phyloP scores from a whole-genome alignment of 2,329 filamentous ascomycete species.

The Trichoderma afroharzianum region DNA sequence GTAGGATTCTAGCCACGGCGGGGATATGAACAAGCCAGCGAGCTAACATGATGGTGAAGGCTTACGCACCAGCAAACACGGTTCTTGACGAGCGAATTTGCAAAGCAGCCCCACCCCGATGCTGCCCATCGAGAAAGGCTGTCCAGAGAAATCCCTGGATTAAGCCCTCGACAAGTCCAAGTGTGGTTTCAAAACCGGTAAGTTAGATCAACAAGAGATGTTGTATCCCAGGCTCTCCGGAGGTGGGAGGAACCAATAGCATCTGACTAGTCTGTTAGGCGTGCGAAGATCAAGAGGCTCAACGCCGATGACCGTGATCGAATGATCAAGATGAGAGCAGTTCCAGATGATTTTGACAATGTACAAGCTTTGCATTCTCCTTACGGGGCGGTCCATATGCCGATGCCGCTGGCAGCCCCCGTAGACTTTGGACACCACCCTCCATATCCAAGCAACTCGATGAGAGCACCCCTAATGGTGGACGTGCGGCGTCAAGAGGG shows the following conservation, averaged over 20 bases:
- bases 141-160: constrained; percentile 82
- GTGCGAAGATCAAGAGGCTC: constrained; percentile 68
- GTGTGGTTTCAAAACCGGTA: constrained; percentile 99
- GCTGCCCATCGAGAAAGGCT: constrained; percentile 84
- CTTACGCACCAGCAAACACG: constrained; percentile 96
- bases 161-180: constrained; percentile 90
- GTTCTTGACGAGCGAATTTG: constrained; percentile 95
- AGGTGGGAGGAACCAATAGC: background rate
- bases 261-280: constrained; percentile 39
- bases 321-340: constrained; percentile 69
- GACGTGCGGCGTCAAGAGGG: constrained; percentile 62
- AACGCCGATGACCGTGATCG: constrained; percentile 67
- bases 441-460: constrained; percentile 52
- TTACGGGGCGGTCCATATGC: constrained; percentile 58
- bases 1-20: constrained; percentile 40
- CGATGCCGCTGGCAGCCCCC: constrained; percentile 45
- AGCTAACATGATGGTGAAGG: constrained; percentile 42
- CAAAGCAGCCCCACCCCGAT: constrained; percentile 90
- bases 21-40: background rate
- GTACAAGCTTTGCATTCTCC: constrained; percentile 65
- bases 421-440: constrained; percentile 46
- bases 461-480: constrained; percentile 65
- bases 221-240: background rate
- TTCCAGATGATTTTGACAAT: constrained; percentile 68
- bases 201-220: constrained; percentile 24